Evolutionary conservation across 768 basidiomycete species (phyloP).

Genomic region (Tylopilus balloui): DNA sequence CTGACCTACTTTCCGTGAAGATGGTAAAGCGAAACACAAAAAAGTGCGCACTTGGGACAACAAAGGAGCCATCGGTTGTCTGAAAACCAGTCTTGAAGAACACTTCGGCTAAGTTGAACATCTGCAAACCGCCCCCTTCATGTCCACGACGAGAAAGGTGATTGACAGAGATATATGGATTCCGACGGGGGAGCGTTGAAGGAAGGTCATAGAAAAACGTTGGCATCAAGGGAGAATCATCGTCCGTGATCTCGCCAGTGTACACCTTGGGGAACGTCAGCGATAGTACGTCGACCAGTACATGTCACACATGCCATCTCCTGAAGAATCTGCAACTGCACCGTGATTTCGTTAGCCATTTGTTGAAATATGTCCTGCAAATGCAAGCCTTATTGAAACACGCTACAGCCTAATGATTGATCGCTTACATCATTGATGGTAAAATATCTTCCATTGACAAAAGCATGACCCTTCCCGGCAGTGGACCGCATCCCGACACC

Average conservation of each 20-base stretch:
- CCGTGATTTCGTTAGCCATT: conserved; percentile 41
- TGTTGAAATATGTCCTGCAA: conserved; percentile 26
- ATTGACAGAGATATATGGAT: conserved; percentile 64
- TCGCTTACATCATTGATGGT: conserved; percentile 60
- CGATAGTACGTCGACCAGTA: background rate
- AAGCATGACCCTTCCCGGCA: conserved; percentile 58
- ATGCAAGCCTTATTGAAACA: background rate
- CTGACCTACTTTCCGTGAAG: conserved; percentile 15
- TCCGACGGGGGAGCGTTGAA: conserved; percentile 64
- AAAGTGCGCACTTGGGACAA: conserved; percentile 56
- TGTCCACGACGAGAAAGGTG: conserved; percentile 31
- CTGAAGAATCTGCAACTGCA: conserved; percentile 66
- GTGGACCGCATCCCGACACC: conserved; percentile 38
- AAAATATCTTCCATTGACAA: conserved; percentile 86
- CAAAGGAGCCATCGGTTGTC: conserved; percentile 42
- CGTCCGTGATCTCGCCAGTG: conserved; percentile 51
- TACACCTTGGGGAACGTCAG: conserved; percentile 45
- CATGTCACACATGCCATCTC: conserved; percentile 50
- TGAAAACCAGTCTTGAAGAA: conserved; percentile 37
- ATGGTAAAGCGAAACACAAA: background rate
- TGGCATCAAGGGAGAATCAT: conserved; percentile 44
- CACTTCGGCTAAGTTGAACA: conserved; percentile 31
- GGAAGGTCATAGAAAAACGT: conserved; percentile 92
- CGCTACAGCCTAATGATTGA: too few relatives aligned
- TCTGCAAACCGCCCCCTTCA: conserved; percentile 7